Evolutionary conservation across 192 early-diverging fungal genomes (phyloP).

Genomic region (Coemansia sp.): DNA sequence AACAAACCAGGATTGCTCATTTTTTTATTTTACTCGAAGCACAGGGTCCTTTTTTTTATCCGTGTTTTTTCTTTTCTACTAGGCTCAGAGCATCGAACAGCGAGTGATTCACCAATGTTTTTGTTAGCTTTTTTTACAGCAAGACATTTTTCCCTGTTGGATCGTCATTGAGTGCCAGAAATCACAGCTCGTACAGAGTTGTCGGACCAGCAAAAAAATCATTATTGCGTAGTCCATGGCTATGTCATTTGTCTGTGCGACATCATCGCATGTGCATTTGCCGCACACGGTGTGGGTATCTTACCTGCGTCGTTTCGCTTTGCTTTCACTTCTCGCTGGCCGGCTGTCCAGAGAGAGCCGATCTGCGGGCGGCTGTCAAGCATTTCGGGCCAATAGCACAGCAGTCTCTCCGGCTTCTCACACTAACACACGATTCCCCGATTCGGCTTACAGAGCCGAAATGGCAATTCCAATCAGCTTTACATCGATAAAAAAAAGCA

Average conservation of each 20-base stretch:
- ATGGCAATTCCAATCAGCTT: neutral
- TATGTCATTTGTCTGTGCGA: neutral
- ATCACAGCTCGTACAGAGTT: constrained; percentile 1
- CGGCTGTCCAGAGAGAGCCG: neutral
- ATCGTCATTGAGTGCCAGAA: neutral
- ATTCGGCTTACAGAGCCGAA: neutral
- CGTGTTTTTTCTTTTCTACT: neutral
- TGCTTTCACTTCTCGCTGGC: neutral
- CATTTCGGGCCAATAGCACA: neutral
- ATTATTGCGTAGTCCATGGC: neutral
- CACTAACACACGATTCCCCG: neutral
- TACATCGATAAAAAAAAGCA: neutral
- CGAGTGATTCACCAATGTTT: neutral
- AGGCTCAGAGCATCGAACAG: neutral
- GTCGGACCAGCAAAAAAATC: neutral
- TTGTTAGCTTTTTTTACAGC: no score
- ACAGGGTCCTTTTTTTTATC: neutral
- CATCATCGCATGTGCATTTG: neutral
- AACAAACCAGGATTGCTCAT: no score
- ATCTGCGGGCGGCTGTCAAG: neutral
- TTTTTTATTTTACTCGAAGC: neutral
- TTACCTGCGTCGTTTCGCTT: neutral
- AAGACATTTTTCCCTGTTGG: no score
- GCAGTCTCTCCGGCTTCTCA: neutral
- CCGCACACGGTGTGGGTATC: neutral